These are phyloP conservation scores for Stemphylium vesicarium DNA, from an alignment of 2,329 filamentous ascomycete genomes.

Conservation along the genomic window DNA sequence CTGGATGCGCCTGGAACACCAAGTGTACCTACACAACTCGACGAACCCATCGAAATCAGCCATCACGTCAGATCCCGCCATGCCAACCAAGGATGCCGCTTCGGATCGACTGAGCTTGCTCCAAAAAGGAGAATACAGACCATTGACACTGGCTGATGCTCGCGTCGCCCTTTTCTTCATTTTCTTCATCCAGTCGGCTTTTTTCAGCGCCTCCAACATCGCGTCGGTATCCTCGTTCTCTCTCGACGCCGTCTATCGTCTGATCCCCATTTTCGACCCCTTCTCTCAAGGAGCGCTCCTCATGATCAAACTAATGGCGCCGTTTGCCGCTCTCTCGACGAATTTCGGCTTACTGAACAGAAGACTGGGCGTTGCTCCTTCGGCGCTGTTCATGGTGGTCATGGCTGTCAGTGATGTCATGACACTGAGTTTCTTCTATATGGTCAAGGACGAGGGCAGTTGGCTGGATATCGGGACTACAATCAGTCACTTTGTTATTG, in stretches of 20 bases:
- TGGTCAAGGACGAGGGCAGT: slow-evolving; percentile 93
- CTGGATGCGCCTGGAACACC: slow-evolving; percentile 92
- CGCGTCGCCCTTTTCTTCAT: slow-evolving; percentile 95
- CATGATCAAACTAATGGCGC: slow-evolving; percentile 87
- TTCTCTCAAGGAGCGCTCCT: slow-evolving; percentile 89
- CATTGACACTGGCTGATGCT: slow-evolving; percentile 80
- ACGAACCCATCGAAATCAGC: slow-evolving; percentile 14
- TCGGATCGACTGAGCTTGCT: slow-evolving; percentile 39
- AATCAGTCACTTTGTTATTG: slow-evolving; percentile 94
- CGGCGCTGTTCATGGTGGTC: slow-evolving; percentile 86
- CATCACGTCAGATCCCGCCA: slow-evolving; percentile 36
- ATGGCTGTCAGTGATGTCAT: slow-evolving; percentile 89
- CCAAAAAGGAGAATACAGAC: slow-evolving; percentile 60
- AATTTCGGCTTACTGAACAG: slow-evolving; percentile 94
- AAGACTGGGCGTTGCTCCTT: slow-evolving; percentile 81
- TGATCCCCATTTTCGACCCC: slow-evolving; percentile 91
- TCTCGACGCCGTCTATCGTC: slow-evolving; percentile 83
- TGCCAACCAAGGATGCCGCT: slow-evolving; percentile 50
- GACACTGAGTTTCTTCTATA: slow-evolving; percentile 96
- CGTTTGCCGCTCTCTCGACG: slow-evolving; percentile 89
- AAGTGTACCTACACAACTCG: slow-evolving; percentile 61
- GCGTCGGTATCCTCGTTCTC: slow-evolving; percentile 94
- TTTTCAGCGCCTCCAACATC: slow-evolving; percentile 96
- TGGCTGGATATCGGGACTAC: slow-evolving; percentile 98
- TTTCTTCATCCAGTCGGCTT: slow-evolving; percentile 90